These are phyloP conservation scores for Vaccinium darrowii DNA, from an alignment of 148 eudicot species.

Conservation along the genomic window DNA sequence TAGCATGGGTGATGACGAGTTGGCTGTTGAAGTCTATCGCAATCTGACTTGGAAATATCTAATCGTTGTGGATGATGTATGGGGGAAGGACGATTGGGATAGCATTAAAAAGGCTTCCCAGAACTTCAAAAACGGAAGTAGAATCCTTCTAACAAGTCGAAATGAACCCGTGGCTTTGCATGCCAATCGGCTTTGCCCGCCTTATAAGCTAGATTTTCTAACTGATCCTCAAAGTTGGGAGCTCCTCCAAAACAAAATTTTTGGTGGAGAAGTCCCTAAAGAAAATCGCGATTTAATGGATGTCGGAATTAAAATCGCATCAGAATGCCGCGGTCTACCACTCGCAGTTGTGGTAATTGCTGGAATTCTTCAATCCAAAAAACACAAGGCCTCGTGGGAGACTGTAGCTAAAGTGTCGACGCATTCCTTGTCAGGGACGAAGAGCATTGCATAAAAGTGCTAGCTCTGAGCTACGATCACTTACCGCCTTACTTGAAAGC, in stretches of 20 bases:
- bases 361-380: constrained; percentile 20
- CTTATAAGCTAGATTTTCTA: constrained; percentile 20
- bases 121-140: constrained; percentile 11
- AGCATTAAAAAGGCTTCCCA: constrained; percentile 23
- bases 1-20: neutral
- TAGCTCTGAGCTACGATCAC: constrained; percentile 33
- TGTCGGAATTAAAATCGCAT: constrained; percentile 17
- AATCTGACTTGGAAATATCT: constrained; percentile 17
- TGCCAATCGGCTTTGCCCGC: constrained; percentile 4
- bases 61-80: constrained; percentile 33
- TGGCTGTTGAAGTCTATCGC: constrained; percentile 1
- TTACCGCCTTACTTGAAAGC: constrained; percentile 33
- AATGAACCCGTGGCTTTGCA: constrained; percentile 9
- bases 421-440: constrained; percentile 12
- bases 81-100: constrained; percentile 26
- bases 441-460: constrained; percentile 7
- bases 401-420: constrained; percentile 27
- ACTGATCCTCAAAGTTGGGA: constrained; percentile 20
- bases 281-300: neutral
- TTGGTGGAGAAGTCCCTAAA: constrained; percentile 10
- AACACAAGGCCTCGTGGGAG: constrained; percentile 24
- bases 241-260: constrained; percentile 25
- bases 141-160: constrained; percentile 33
- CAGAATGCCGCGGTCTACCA: constrained; percentile 29
- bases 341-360: constrained; percentile 35